Evolutionary conservation across 2,329 filamentous ascomycete genomes (phyloP).

Genomic region (Trichoderma brevicompactum): DNA sequence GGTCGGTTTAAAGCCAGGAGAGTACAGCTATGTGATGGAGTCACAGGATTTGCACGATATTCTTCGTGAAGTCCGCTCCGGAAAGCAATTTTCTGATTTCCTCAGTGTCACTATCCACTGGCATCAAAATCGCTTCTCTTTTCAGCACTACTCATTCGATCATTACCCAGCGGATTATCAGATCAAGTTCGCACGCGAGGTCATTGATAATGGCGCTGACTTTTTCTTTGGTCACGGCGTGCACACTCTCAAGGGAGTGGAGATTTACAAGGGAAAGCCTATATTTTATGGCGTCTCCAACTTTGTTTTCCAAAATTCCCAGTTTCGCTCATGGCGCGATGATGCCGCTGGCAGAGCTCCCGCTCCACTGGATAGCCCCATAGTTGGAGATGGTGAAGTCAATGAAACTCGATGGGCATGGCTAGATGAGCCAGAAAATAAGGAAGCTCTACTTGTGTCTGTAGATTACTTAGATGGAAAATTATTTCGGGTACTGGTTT

Average conservation of each 20-base stretch:
- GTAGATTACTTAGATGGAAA: constrained; percentile 10
- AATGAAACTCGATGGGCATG: constrained; percentile 23
- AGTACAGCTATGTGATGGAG: constrained; percentile 16
- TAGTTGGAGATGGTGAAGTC: constrained; percentile 8
- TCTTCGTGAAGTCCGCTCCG: constrained; percentile 20
- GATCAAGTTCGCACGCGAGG: constrained; percentile 10
- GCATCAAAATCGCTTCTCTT: constrained; percentile 24
- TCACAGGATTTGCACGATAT: constrained; percentile 13
- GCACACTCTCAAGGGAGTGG: constrained; percentile 23
- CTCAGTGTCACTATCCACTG: constrained; percentile 20
- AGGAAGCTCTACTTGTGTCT: constrained; percentile 10
- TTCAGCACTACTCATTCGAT: constrained; percentile 23
- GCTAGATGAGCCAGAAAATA: constrained; percentile 15
- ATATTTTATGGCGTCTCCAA: constrained; percentile 23
- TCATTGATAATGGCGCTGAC: constrained; percentile 21
- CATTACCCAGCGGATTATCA: constrained; percentile 23
- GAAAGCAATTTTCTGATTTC: constrained; percentile 23
- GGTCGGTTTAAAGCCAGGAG: constrained; percentile 1
- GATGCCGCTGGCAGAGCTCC: constrained; percentile 15
- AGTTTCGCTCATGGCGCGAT: constrained; percentile 24
- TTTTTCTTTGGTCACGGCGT: constrained; percentile 24
- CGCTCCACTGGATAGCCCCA: not conserved
- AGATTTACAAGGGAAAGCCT: constrained; percentile 19
- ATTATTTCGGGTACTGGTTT: constrained; percentile 4
- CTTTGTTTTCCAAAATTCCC: constrained; percentile 21